Conservation (phyloP, 202 grass and related monocot species). For the Carex arenaria region DNA sequence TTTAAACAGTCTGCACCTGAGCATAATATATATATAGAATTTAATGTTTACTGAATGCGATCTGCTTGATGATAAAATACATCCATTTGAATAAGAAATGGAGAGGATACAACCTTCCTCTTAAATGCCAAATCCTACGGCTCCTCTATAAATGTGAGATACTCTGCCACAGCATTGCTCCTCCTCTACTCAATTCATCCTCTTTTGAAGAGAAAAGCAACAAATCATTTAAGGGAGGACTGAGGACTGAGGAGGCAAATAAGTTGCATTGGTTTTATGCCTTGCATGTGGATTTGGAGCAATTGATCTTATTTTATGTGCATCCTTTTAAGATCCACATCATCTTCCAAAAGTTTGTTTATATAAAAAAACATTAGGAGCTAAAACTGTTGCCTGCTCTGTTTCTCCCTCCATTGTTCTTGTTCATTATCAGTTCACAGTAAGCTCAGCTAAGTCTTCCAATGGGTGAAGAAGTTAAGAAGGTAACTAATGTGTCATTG, state of each 20-base stretch:
- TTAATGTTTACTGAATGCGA: background rate
- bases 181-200: constrained; percentile 23
- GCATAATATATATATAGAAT: background rate
- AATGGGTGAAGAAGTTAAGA: constrained; percentile 59
- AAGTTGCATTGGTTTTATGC: constrained; percentile 18
- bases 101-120: constrained; percentile 3
- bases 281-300: constrained; percentile 42
- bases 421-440: background rate
- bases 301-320: constrained; percentile 27
- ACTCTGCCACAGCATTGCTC: constrained; percentile 20
- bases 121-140: constrained; percentile 14
- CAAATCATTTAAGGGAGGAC: background rate
- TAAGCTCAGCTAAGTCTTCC: background rate
- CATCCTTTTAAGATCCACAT: constrained; percentile 22
- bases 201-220: constrained; percentile 13
- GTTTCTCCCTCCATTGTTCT: constrained; percentile 12
- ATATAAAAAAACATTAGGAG: constrained; percentile 13
- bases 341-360: background rate
- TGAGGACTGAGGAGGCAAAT: background rate
- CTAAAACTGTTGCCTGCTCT: constrained; percentile 3
- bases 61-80: background rate
- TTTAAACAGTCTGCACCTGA: background rate
- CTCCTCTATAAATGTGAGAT: constrained; percentile 29
- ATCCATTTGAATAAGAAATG: background rate
- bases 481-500: constrained; percentile 33